Percentiles rank a stretch among this genome's conserved stretches.
phyloP scores from a whole-genome alignment of 129 eudicot genomes.

The Pulicaria dysenterica region DNA sequence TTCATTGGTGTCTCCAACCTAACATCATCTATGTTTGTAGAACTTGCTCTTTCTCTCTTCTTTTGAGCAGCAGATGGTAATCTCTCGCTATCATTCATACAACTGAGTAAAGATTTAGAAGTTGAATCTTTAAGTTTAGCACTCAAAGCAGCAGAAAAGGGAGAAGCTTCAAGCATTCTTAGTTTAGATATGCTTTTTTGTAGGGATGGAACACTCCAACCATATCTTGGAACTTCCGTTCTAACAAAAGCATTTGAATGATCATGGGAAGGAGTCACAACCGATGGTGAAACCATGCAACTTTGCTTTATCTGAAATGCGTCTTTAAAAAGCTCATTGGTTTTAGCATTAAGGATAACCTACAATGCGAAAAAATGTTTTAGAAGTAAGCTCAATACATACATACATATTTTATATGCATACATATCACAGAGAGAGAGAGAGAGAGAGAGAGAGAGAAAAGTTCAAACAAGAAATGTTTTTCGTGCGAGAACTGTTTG shows the following conservation, averaged over 20 bases:
- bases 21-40: constrained; percentile 19
- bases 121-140: constrained; percentile 50
- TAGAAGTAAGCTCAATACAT: background rate
- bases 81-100: constrained; percentile 1
- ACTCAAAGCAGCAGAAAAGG: constrained; percentile 54
- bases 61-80: constrained; percentile 30
- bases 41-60: constrained; percentile 36
- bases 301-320: constrained; percentile 29
- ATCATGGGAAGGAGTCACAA: constrained; percentile 41
- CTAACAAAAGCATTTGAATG: constrained; percentile 29
- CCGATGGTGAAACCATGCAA: constrained; percentile 29
- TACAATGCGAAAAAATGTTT: too few relatives aligned
- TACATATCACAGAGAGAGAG: too few relatives aligned
- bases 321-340: constrained; percentile 28
- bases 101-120: constrained; percentile 37
- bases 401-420: too few relatives aligned
- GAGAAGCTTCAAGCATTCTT: constrained; percentile 55
- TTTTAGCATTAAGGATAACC: constrained; percentile 10
- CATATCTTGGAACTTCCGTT: constrained; percentile 6
- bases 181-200: constrained; percentile 79
- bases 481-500: too few relatives aligned
- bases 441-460: too few relatives aligned
- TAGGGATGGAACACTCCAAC: constrained; percentile 42
- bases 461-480: too few relatives aligned
- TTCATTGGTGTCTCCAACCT: constrained; percentile 26